A percentile compares a stretch with the other conserved stretches of the same genome.
Evolutionary conservation across 129 eudicot genomes (phyloP).

Genomic region (Daucus carota): DNA sequence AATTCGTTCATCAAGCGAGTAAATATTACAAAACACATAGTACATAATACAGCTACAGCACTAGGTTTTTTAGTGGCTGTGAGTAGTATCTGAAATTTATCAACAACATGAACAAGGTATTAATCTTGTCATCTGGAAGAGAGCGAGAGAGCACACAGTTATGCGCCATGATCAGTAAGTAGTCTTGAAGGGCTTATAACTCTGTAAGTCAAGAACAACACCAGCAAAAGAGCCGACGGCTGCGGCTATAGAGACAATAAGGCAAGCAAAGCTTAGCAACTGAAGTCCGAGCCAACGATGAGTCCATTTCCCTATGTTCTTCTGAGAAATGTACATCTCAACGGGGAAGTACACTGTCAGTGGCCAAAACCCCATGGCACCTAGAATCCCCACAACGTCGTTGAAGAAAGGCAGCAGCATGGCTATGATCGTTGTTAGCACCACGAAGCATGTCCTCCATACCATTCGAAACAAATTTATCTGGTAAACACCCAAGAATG

Average conservation of each 20-base stretch:
- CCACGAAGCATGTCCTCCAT: constrained; percentile 56
- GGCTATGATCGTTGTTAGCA: constrained; percentile 35
- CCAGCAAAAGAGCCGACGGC: constrained; percentile 39
- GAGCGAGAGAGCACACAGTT: background rate
- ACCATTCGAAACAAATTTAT: constrained; percentile 45
- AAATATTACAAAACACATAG: no score
- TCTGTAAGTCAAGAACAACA: constrained; percentile 10
- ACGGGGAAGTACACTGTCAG: constrained; percentile 61
- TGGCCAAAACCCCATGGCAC: constrained; percentile 76
- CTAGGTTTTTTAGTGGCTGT: no score
- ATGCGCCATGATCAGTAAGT: constrained; percentile 1
- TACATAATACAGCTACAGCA: no score
- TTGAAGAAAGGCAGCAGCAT: constrained; percentile 74
- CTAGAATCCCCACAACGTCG: constrained; percentile 58
- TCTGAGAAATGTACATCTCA: constrained; percentile 61
- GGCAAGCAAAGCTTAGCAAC: constrained; percentile 44
- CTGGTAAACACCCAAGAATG: constrained; percentile 36
- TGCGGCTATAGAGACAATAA: constrained; percentile 53
- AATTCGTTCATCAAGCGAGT: no score
- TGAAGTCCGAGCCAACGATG: constrained; percentile 45
- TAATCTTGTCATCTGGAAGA: no score
- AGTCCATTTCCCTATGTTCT: constrained; percentile 48
- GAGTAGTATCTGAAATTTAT: no score
- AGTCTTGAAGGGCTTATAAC: constrained; percentile 15
- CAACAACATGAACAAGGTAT: no score